Base-by-base conservation (phyloP, 768 basidiomycete species). In the Phlebiopsis gigantea region DNA sequence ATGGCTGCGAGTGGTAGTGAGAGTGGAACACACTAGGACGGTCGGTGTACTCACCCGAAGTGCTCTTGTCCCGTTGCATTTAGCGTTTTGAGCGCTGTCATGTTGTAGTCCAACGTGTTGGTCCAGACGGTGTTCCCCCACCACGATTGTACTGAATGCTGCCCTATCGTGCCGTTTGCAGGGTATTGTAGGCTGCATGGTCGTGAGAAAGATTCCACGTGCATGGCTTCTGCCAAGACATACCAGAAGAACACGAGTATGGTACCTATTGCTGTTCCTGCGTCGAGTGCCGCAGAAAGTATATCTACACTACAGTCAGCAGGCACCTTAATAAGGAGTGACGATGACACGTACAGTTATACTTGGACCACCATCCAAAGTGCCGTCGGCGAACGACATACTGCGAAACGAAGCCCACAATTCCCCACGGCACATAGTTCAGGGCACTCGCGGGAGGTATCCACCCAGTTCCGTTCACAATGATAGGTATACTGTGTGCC, bases 271-370 rank as follows among this genome's bases (percentile, higher is more conserved):
- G 85, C 85, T 4, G 85, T 73, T 14, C 88, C 86, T 15, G 85
- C 78, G 61, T 88, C 87, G 60, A 89, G 63, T 3, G 85, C 87
- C 9, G 85, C 84, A 6, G 85, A 88, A 17, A 88, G 68, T 21
- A 88, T 80, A 59, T 87, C 76, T 77, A 46, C 26, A 45, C 14
- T 15, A 24, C 8, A 10, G 34, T 51, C 31, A 41, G 50, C n/a
- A 34, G 19, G 19, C 26, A 26, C 1, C 7, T 22, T 15, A 19
- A 22, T 12, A 45, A 19, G 24, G 14, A 45, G 19, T 12, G 30
- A 3, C 22, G 24, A 24, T 12, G 21, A 2, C n/a, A 56, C 66
- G 19, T 41, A 69, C 73, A 75, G 57, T 74, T 74, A 60, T 73
- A 73, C 61, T 72, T 75, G 19, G 66, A 63, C 73, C 73, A 74